A percentile compares a stretch with the other conserved stretches of the same genome.
phyloP scores from a whole-genome alignment of 2,329 filamentous ascomycete species.

The Sordariomycetes sp. region DNA sequence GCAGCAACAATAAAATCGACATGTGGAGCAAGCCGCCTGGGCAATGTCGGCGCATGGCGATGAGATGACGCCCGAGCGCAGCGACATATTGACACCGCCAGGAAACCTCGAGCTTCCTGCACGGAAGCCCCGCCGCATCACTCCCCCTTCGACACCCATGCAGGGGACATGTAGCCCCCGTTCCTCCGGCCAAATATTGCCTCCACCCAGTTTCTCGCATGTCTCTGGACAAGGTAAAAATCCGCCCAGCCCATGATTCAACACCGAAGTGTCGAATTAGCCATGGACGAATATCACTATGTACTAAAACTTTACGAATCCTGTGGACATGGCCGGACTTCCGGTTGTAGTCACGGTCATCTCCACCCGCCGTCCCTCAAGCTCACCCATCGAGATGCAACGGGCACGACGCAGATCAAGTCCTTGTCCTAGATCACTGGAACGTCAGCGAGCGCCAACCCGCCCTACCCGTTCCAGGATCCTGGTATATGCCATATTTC shows the following conservation, averaged over 20 bases:
- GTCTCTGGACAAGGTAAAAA: neutral
- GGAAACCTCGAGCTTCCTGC: neutral
- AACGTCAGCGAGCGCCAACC: too few relatives aligned
- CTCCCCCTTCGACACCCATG: neutral
- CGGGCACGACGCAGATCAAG: neutral
- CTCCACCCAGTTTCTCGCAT: neutral
- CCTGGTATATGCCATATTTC: too few relatives aligned
- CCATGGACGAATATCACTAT: conserved; percentile 5
- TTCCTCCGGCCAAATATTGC: neutral
- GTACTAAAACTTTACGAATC: conserved; percentile 5
- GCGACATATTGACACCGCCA: neutral
- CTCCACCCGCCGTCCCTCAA: neutral
- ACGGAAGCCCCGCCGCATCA: neutral
- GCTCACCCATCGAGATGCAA: neutral
- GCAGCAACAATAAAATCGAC: too few relatives aligned
- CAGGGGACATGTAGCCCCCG: neutral
- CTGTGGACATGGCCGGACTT: neutral
- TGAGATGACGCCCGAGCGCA: neutral
- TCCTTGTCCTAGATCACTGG: neutral
- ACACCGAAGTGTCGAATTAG: neutral
- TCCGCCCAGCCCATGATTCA: neutral
- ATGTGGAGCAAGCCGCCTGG: neutral
- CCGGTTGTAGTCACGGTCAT: neutral
- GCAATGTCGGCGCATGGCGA: too few relatives aligned
- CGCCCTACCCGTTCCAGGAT: neutral